Evolutionary conservation across 768 basidiomycete genomes (phyloP), one percentile per base, ranked within the genome.

Genomic region (Lactarius quietus): DNA sequence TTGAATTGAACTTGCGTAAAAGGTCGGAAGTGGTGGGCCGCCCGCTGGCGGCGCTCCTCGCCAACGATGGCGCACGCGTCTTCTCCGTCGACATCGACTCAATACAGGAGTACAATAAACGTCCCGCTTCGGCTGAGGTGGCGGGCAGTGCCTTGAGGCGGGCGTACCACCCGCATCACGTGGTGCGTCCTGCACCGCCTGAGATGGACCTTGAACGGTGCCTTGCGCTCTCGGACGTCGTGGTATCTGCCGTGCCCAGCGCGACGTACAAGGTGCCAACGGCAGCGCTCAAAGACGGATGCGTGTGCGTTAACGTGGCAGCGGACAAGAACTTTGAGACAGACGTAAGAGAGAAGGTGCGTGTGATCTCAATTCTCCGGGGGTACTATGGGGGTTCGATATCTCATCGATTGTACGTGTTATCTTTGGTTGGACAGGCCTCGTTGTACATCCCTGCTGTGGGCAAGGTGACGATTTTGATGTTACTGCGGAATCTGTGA

Each of bases 1-100:
- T 38, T 39, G n/a, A 14, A 17, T 20, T 41, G 3, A 20, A 2
- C 7, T 2, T 20, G 39, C 15, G 43, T 20, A n/a, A 39, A 70
- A 93, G 94, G 68, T 95, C 93, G 43, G 97, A 99, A 75, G 97
- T 99, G 39, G 97, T 99, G 18, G 97, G 97, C 20, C 83, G 97
- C 65, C 97, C 96, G 15, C 81, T 98, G n/a, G 96, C 95, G 0
- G 97, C 97, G 5, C 80, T 99, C 54, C 83, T 98, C 48, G 86
- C 95, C 3, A 99, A 99, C 73, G 97, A 99, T 73, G 97, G 97
- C 33, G 97, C 96, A 2, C 83, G 94, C 10, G 97, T 98, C 6
- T 88, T 98, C 72, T 95, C 93, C 7, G 92, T 92, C 6, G 97
- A 99, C 74, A 92, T 98, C 62, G 94, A 96, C 74, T 92, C 93